These are phyloP conservation scores for Penicillium freii DNA, from an alignment of 2,329 filamentous ascomycete genomes.

Conservation along the genomic window DNA sequence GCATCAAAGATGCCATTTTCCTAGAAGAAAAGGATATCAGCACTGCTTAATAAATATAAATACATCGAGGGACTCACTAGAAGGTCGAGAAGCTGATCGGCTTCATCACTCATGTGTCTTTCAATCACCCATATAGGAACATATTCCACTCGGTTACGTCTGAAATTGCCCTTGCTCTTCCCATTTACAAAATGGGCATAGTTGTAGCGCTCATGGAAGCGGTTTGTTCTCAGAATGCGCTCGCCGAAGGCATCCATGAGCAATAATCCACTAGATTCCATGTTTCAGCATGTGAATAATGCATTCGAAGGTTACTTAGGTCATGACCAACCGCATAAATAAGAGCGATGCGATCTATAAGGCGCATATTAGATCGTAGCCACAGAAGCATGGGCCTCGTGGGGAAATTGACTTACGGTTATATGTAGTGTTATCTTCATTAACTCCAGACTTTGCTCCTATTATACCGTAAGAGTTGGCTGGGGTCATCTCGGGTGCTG, in stretches of 20 bases:
- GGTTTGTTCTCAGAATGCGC: background rate
- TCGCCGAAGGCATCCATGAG: background rate
- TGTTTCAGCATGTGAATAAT: background rate
- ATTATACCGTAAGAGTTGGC: background rate
- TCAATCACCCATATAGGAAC: background rate
- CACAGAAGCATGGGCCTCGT: background rate
- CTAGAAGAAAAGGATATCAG: background rate
- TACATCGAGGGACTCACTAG: background rate
- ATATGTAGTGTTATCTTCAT: conserved; percentile 50
- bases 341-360: background rate
- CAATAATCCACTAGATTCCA: background rate
- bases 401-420: conserved; percentile 36
- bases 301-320: background rate
- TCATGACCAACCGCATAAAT: background rate
- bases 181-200: background rate
- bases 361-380: background rate
- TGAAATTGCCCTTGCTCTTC: background rate
- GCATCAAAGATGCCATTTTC: background rate
- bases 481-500: background rate
- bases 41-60: background rate
- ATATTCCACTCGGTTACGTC: background rate
- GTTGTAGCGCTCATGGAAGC: background rate
- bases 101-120: background rate
- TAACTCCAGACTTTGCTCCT: conserved; percentile 48
- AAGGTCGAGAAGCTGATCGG: background rate